phyloP scores from a whole-genome alignment of 2,329 filamentous ascomycete species.

The Sphaerulina vaccinii region DNA sequence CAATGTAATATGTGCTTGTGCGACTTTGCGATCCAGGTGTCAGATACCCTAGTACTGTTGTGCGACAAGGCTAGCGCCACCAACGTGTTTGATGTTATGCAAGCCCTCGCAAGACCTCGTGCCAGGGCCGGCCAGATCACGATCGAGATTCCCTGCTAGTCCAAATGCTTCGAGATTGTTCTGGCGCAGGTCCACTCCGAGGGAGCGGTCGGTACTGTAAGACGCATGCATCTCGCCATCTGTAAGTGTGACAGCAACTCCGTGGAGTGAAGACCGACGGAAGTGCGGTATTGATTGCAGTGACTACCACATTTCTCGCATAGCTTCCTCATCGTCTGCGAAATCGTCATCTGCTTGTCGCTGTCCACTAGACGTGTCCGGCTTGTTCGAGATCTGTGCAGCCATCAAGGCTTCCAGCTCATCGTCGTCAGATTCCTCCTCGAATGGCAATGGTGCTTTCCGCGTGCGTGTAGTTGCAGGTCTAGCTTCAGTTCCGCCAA shows the following conservation, averaged over 20 bases:
- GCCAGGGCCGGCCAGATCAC: not conserved
- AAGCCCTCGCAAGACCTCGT: conserved; percentile 8
- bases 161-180: not conserved
- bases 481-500: not conserved
- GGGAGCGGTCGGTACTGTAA: not conserved
- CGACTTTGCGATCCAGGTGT: not conserved
- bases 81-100: conserved; percentile 19
- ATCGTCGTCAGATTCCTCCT: conserved; percentile 24
- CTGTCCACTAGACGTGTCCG: not conserved
- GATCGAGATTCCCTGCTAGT: not conserved
- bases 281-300: not conserved
- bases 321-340: conserved; percentile 65
- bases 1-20: conserved; percentile 7
- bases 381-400: conserved; percentile 40
- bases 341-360: conserved; percentile 42
- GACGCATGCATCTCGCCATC: not conserved
- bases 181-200: not conserved
- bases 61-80: conserved; percentile 19
- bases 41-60: conserved; percentile 6
- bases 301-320: conserved; percentile 48
- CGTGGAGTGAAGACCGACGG: not conserved
- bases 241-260: not conserved
- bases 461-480: not conserved
- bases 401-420: conserved; percentile 57
- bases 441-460: conserved; percentile 25